These are phyloP conservation scores for Plicaturopsis crispa DNA, from an alignment of 768 basidiomycete species.

Conservation along the genomic window DNA sequence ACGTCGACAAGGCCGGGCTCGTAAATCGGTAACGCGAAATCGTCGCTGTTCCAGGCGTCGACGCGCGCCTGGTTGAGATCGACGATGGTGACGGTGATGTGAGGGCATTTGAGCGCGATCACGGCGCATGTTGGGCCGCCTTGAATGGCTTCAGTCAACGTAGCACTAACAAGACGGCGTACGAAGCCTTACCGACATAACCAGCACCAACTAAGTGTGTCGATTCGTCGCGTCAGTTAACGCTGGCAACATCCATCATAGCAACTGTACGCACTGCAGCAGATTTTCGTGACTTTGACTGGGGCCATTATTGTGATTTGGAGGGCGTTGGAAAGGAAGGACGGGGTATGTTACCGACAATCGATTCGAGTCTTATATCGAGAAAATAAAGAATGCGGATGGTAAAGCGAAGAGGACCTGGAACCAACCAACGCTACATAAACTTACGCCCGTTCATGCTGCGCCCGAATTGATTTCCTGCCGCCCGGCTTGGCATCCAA, in stretches of 20 bases:
- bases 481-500: too few species aligned
- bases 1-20: conserved; percentile 95
- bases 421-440: too few species aligned
- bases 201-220: conserved; percentile 66
- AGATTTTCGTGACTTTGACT: conserved; percentile 69
- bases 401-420: too few species aligned
- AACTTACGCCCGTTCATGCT: too few species aligned
- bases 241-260: conserved; percentile 5
- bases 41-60: conserved; percentile 91
- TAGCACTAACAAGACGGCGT: conserved; percentile 4
- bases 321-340: neutral
- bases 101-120: conserved; percentile 87
- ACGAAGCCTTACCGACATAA: conserved; percentile 70
- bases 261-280: conserved; percentile 78
- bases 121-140: conserved; percentile 95
- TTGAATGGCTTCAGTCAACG: conserved; percentile 22
- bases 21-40: conserved; percentile 89
- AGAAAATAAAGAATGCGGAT: too few species aligned
- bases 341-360: neutral
- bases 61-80: conserved; percentile 93
- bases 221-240: too few species aligned
- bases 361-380: too few species aligned
- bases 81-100: conserved; percentile 94
- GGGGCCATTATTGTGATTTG: conserved; percentile 33
- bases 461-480: too few species aligned